Conservation (phyloP, 2,329 filamentous ascomycete species). For the Aspergillus felis region DNA sequence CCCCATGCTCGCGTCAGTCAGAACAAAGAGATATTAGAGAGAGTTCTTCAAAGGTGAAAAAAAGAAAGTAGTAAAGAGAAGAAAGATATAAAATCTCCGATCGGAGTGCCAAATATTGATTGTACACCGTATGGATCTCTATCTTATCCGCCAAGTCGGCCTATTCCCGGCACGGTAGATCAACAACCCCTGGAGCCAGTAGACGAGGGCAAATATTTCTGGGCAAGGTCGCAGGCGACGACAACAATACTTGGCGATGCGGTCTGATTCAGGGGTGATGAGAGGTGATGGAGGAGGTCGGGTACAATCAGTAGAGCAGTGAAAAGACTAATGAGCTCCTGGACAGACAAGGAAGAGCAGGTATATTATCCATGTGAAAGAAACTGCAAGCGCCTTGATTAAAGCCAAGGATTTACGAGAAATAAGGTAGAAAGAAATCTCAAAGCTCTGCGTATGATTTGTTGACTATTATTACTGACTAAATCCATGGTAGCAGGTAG, state of each 20-base stretch:
- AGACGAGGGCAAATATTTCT: not conserved
- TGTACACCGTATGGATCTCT: conserved; percentile 7
- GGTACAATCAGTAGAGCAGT: too few species aligned
- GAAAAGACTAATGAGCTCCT: not conserved
- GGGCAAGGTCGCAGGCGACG: not conserved
- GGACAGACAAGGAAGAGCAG: too few species aligned
- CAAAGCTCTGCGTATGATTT: not conserved
- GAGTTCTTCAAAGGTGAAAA: conserved; percentile 2
- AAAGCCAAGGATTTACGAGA: too few species aligned
- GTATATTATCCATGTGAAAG: too few species aligned
- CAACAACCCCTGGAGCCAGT: conserved; percentile 6
- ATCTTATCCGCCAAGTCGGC: conserved; percentile 15
- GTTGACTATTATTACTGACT: not conserved
- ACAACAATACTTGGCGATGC: not conserved
- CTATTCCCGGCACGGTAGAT: conserved; percentile 11
- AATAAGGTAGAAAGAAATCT: not conserved
- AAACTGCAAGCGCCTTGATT: too few species aligned
- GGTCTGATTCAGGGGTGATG: not conserved
- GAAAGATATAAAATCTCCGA: conserved; percentile 5
- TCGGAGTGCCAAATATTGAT: not conserved
- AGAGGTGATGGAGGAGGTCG: too few species aligned
- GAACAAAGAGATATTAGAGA: conserved; percentile 6
- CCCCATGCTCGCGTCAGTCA: conserved; percentile 30
- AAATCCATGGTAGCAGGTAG: not conserved
- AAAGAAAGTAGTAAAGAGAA: conserved; percentile 7